A percentile compares a stretch with the other conserved stretches of the same genome.
Evolutionary conservation across 2,329 filamentous ascomycete genomes (phyloP).

Genomic region (Madurella mycetomatis): DNA sequence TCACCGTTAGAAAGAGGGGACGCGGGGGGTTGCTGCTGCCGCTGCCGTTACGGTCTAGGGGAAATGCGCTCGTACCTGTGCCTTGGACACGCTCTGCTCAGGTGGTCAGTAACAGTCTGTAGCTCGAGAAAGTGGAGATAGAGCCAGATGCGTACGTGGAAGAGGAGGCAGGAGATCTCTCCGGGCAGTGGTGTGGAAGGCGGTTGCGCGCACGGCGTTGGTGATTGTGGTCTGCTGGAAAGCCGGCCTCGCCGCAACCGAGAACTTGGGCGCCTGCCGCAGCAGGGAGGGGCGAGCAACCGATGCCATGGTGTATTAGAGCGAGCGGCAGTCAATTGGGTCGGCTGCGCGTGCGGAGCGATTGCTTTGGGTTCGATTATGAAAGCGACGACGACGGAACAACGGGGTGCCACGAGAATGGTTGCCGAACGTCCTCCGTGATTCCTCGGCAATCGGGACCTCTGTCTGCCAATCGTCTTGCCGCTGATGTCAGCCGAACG

Average conservation of each 20-base stretch:
- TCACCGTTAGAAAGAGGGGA: slow-evolving; percentile 18
- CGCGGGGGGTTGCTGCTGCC: background rate
- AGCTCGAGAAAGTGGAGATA: slow-evolving; percentile 39
- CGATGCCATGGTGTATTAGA: slow-evolving; percentile 47
- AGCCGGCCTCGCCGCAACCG: slow-evolving; percentile 23
- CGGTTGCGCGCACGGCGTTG: slow-evolving; percentile 56
- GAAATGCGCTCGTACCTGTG: slow-evolving; percentile 52
- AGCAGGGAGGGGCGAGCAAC: slow-evolving; percentile 52
- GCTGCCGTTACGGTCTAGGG: background rate
- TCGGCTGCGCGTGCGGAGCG: slow-evolving; percentile 13
- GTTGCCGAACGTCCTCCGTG: slow-evolving; percentile 18
- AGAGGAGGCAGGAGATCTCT: slow-evolving; percentile 74
- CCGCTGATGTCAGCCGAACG: slow-evolving; percentile 24
- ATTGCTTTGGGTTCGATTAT: slow-evolving; percentile 11
- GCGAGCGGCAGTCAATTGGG: slow-evolving; percentile 22
- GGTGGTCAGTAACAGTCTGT: slow-evolving; percentile 21
- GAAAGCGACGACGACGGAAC: slow-evolving; percentile 27
- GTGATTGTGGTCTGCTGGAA: slow-evolving; percentile 31
- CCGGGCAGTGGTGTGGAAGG: slow-evolving; percentile 81
- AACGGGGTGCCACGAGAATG: slow-evolving; percentile 20
- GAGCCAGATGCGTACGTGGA: slow-evolving; percentile 64
- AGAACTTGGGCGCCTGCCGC: slow-evolving; percentile 41
- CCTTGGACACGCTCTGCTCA: slow-evolving; percentile 66
- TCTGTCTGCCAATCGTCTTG: slow-evolving; percentile 20
- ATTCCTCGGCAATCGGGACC: slow-evolving; percentile 28